Evolutionary conservation across 78 protist genomes (phyloP), one percentile per base, ranked within the genome.

Genomic region (Dictyostelium citrinum): DNA sequence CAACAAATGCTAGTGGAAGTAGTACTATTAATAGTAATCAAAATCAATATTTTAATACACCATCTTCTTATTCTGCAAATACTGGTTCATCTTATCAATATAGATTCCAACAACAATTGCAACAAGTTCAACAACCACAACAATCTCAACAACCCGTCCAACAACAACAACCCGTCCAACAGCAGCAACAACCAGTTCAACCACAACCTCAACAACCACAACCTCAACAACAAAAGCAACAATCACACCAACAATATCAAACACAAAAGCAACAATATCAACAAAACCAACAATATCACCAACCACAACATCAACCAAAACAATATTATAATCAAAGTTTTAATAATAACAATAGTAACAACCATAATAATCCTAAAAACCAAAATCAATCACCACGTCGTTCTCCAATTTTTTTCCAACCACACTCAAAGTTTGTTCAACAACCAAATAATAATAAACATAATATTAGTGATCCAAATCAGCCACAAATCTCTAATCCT

Each of bases 31-130:
- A 14, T 75, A 35, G 29, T 8, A 75, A 75, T 75, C 22, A 74
- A 33, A 64, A 29, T 72, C 79, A 27, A 17, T 75, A n/a, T 41
- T 43, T 39, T n/a, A 55, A 55, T 55, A 41, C 81, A 39, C 81
- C 81, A n/a, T 75, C 81, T 33, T 70, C 77, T 12, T 70, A 70
- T 70, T 33, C 77, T 12, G 77, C 77, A 16, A 31, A 27, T 33
- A 70, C 77, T 70, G 77, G 77, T 31, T 70, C 77, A 70, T 70
- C 77, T 5, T 70, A 70, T 75, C 81, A 75, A 75, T 75, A 35
- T 75, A 43, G 46, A 75, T 43, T 35, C 41, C 58, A 75, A n/a
- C 81, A 75, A 75, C 10, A 71, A 75, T 43, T 35, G 24, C 58
- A 75, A n/a, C 81, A 75, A 75, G 9, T 37, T 10, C 81, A 75